A percentile compares a stretch with the other conserved stretches of the same genome.
Conservation (phyloP, 345 rosid genomes). For the Moricandia arvensis region DNA sequence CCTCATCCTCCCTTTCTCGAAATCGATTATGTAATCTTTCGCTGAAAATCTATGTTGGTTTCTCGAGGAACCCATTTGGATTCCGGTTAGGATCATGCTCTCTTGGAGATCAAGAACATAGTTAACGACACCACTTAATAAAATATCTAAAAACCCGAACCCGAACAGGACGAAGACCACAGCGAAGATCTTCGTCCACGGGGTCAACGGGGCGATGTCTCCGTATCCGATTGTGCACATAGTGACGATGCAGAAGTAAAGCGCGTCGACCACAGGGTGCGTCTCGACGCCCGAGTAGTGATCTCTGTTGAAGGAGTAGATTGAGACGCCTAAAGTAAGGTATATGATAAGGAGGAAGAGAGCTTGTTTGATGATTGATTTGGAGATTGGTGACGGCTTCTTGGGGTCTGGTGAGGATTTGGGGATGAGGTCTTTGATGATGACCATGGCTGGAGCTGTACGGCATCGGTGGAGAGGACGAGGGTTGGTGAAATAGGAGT, state of each 20-base stretch:
- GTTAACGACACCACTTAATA: conserved; percentile 64
- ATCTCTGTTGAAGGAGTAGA: conserved; percentile 59
- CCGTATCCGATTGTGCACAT: conserved; percentile 88
- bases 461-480: conserved; percentile 62
- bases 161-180: conserved; percentile 69
- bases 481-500: conserved; percentile 5
- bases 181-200: conserved; percentile 62
- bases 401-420: conserved; percentile 29
- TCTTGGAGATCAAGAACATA: conserved; percentile 70
- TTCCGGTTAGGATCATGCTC: conserved; percentile 51
- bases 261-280: conserved; percentile 77
- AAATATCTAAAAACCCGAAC: conserved; percentile 63
- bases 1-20: conserved; percentile 78
- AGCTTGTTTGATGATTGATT: conserved; percentile 56
- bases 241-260: conserved; percentile 77
- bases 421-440: conserved; percentile 45
- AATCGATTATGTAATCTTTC: conserved; percentile 54
- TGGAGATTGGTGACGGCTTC: conserved; percentile 47
- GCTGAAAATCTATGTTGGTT: conserved; percentile 41
- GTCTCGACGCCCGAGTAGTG: conserved; percentile 70
- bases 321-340: conserved; percentile 55
- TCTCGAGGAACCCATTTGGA: conserved; percentile 28
- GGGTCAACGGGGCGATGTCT: conserved; percentile 66
- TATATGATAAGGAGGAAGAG: conserved; percentile 50
- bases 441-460: conserved; percentile 88